A percentile compares a stretch with the other conserved stretches of the same genome.
Conservation (phyloP, 2,329 filamentous ascomycete genomes). For the Phoma sp. region DNA sequence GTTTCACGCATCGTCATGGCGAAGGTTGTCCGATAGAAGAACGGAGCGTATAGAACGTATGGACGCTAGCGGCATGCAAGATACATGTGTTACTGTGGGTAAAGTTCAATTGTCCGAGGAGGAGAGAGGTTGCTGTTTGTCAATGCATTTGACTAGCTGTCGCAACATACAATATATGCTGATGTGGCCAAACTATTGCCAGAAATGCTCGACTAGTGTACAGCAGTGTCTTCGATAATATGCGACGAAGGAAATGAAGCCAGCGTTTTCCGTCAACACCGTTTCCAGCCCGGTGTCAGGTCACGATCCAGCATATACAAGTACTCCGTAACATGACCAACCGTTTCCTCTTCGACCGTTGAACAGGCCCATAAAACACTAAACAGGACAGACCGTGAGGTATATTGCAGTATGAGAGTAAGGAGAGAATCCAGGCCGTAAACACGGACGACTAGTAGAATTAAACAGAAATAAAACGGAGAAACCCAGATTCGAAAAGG, state of each 20-base stretch:
- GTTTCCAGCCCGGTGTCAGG: conserved; percentile 39
- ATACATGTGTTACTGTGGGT: too few species aligned
- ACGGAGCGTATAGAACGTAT: background rate
- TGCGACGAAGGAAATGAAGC: conserved; percentile 5
- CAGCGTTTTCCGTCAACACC: conserved; percentile 26
- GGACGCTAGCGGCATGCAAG: too few species aligned
- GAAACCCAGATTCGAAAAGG: background rate
- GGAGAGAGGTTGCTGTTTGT: background rate
- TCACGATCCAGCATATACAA: conserved; percentile 27
- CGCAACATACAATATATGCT: conserved; percentile 4
- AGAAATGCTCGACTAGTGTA: conserved; percentile 2
- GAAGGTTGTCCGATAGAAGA: background rate
- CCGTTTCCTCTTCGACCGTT: conserved; percentile 5
- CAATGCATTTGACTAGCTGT: background rate
- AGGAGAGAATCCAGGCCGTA: conserved; percentile 22
- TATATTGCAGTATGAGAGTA: conserved; percentile 40
- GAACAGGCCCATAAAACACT: conserved; percentile 6
- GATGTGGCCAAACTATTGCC: background rate
- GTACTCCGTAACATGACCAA: conserved; percentile 9
- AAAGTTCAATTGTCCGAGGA: background rate
- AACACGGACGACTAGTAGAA: conserved; percentile 23
- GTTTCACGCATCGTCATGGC: background rate
- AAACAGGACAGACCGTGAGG: conserved; percentile 26
- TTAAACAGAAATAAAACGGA: conserved; percentile 18
- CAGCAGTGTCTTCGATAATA: conserved; percentile 1